Evolutionary conservation across 345 rosid species (phyloP).

Genomic region (Passiflora organensis): DNA sequence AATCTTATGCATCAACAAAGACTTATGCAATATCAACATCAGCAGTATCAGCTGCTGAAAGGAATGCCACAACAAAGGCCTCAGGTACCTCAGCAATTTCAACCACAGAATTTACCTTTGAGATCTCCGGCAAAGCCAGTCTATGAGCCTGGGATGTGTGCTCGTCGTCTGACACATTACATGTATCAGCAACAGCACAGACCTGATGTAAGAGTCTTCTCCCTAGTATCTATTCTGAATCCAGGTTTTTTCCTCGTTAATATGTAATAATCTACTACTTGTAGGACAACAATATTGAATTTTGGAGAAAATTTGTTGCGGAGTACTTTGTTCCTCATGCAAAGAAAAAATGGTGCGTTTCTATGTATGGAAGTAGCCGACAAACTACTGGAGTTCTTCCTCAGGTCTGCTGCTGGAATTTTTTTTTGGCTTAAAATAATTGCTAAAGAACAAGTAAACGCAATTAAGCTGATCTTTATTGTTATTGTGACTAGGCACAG

Average conservation of each 20-base stretch:
- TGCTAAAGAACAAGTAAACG: neutral
- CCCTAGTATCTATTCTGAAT: too few species aligned
- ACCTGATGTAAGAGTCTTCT: constrained; percentile 62
- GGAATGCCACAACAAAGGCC: constrained; percentile 78
- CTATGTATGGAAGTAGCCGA: constrained; percentile 97
- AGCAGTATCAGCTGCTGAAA: constrained; percentile 76
- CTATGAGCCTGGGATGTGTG: constrained; percentile 96
- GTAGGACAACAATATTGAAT: constrained; percentile 95
- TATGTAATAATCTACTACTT: constrained; percentile 23
- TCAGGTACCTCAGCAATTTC: constrained; percentile 72
- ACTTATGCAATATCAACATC: constrained; percentile 55
- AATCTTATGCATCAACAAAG: constrained; percentile 76
- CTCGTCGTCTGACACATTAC: constrained; percentile 81
- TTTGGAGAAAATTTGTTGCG: constrained; percentile 93
- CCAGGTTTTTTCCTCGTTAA: too few species aligned
- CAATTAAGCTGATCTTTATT: neutral
- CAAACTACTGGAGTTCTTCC: constrained; percentile 95
- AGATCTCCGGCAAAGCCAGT: constrained; percentile 66
- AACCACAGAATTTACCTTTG: constrained; percentile 66
- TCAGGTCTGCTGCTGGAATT: constrained; percentile 57
- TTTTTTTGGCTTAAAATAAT: neutral
- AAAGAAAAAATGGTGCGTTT: constrained; percentile 97
- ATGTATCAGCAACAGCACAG: constrained; percentile 94
- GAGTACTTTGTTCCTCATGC: constrained; percentile 94
- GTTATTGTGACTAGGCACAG: neutral